phyloP scores from a whole-genome alignment of 148 eudicot species.

The Rhododendron kiyosumense region DNA sequence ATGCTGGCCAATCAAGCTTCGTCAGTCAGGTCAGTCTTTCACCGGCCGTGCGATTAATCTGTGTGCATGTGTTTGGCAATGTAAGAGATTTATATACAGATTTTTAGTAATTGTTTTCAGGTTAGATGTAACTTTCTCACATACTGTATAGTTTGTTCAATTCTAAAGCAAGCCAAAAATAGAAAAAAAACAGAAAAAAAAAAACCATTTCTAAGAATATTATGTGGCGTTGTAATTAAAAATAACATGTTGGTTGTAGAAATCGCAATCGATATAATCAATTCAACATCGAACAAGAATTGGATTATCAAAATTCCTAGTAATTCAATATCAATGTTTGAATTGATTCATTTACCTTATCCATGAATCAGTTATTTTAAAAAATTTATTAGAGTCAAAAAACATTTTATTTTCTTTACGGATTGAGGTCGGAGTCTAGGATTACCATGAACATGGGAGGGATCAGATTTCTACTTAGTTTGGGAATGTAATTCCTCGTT shows the following conservation, averaged over 20 bases:
- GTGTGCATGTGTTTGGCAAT: not conserved
- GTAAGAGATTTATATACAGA: not conserved
- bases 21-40: not conserved
- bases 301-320: too few relatives aligned
- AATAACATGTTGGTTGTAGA: not conserved
- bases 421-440: not conserved
- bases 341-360: too few relatives aligned
- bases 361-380: too few relatives aligned
- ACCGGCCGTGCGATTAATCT: not conserved
- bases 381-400: not conserved
- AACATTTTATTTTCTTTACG: not conserved
- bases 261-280: not conserved
- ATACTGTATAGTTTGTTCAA: not conserved
- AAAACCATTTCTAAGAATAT: not conserved
- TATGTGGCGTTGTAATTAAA: not conserved
- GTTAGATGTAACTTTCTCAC: constrained; percentile 4
- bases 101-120: not conserved
- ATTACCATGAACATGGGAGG: too few relatives aligned
- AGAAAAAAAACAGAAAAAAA: too few relatives aligned
- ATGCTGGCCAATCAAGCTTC: not conserved
- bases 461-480: not conserved
- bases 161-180: constrained; percentile 1
- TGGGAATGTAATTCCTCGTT: not conserved
- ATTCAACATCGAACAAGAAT: not conserved
- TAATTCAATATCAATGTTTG: too few relatives aligned